Conservation (phyloP, 169 alveolate species). For the Babesia gibsoni region DNA sequence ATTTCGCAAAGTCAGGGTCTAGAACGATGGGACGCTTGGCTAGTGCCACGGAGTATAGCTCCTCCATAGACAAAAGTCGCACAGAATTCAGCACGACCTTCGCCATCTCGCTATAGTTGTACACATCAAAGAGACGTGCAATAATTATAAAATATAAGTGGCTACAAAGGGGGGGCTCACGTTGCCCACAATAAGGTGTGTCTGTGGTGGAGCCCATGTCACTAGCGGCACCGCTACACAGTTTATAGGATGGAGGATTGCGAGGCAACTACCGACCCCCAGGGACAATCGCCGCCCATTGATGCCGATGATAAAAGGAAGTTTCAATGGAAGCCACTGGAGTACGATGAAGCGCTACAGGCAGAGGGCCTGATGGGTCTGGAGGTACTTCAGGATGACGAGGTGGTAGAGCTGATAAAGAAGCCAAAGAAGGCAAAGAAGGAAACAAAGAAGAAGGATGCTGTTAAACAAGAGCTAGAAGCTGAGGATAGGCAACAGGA, state of each 20-base stretch:
- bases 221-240: neutral
- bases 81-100: constrained; percentile 41
- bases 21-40: constrained; percentile 37
- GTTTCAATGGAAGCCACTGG: constrained; percentile 43
- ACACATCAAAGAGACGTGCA: neutral
- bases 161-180: neutral
- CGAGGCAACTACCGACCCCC: neutral
- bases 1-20: constrained; percentile 52
- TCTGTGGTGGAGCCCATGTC: neutral
- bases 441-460: constrained; percentile 3
- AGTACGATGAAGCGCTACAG: constrained; percentile 36
- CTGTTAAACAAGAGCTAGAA: neutral
- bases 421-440: neutral
- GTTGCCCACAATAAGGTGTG: neutral
- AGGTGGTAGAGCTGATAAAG: neutral
- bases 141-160: neutral
- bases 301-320: neutral
- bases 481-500: neutral
- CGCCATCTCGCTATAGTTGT: constrained; percentile 21
- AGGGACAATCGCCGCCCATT: neutral
- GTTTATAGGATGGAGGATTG: constrained; percentile 1
- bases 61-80: constrained; percentile 59
- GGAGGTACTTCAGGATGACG: constrained; percentile 44
- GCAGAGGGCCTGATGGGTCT: constrained; percentile 51
- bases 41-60: constrained; percentile 52